Base-by-base conservation (phyloP, 2,329 filamentous ascomycete genomes). In the Sporothrix phasma region DNA sequence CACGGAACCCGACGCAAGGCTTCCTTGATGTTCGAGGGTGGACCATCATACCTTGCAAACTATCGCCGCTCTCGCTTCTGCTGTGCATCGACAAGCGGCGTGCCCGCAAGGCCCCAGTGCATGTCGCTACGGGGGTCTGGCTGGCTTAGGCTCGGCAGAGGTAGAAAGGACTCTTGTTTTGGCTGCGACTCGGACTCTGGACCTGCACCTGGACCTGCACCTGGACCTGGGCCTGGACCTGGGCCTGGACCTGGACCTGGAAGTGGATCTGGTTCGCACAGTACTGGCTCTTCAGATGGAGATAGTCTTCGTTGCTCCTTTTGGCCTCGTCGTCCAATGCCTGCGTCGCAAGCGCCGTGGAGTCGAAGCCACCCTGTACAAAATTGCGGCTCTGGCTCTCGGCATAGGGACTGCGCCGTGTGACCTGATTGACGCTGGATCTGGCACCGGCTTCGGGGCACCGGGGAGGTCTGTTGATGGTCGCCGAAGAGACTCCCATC, bases 41-140 rank as follows among this genome's bases (percentile, higher is more conserved):
- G 37, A 24, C 49, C 49, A 24, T 37, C 61, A 37, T 63, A 63
- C 61, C 61, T 63, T 56, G 46, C 15, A 53, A 31, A 43, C 29
- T 62, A 39, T 49, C 31, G 29, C 45, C 19, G 34, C 37, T 41
- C 34, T 62, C 37, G 19, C 22, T n/a, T 41, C n/a, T 53, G 11
- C 1, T 37, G 17, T 13, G 46, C 61, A 10, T 56, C 39, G 13
- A n/a, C 22, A 13, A 56, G 61, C 7, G 13, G 15, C 3, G 31
- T 45, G 15, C 43, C 63, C n/a, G 22, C 39, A 15, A 56, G 49
- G n/a, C 39, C 39, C 47, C 37, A 56, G 19, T 17, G 10, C 51
- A 65, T 43, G 19, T 62, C 63, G n/a, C 59, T 34, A 3, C 63
- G 63, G 4, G 63, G 59, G 13, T 65, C 43, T 1, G 63, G 63